A percentile compares a stretch with the other conserved stretches of the same genome.
Conservation (phyloP, 2,329 filamentous ascomycete species). For the Arachnopeziza araneosa region DNA sequence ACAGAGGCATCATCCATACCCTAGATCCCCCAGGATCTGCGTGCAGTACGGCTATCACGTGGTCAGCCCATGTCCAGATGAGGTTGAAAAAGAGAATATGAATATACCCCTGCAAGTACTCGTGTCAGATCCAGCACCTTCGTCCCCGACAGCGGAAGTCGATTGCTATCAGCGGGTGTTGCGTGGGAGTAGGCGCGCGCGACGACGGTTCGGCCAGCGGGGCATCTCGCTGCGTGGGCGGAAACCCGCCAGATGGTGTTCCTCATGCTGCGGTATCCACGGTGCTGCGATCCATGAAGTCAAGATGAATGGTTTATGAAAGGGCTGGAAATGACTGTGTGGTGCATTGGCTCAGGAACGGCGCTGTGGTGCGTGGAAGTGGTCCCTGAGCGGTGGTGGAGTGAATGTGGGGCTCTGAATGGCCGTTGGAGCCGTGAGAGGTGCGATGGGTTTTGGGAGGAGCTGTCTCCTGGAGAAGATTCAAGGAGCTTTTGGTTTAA, state of each 20-base stretch:
- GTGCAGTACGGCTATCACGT: constrained; percentile 80
- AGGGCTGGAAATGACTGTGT: neutral
- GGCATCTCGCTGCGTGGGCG: too few relatives aligned
- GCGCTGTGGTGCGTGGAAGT: neutral
- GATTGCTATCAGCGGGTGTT: neutral
- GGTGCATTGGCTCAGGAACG: neutral
- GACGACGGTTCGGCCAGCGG: too few relatives aligned
- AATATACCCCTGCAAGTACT: neutral
- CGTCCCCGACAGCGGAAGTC: neutral
- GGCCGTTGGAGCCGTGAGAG: neutral
- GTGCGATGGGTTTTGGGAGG: neutral
- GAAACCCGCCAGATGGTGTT: neutral
- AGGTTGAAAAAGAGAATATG: neutral
- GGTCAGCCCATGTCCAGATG: neutral
- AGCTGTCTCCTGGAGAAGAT: too few relatives aligned
- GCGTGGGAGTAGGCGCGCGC: neutral
- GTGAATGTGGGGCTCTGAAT: neutral
- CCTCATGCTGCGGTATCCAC: neutral
- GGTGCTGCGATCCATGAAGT: neutral
- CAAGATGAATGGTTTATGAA: neutral
- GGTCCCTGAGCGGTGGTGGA: neutral
- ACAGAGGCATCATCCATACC: constrained; percentile 51
- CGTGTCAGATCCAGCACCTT: neutral
- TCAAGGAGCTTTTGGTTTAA: too few relatives aligned
- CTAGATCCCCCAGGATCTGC: constrained; percentile 91